Base-by-base conservation (phyloP, 1,284 basidiomycete genomes). In the Trametes hirsuta region DNA sequence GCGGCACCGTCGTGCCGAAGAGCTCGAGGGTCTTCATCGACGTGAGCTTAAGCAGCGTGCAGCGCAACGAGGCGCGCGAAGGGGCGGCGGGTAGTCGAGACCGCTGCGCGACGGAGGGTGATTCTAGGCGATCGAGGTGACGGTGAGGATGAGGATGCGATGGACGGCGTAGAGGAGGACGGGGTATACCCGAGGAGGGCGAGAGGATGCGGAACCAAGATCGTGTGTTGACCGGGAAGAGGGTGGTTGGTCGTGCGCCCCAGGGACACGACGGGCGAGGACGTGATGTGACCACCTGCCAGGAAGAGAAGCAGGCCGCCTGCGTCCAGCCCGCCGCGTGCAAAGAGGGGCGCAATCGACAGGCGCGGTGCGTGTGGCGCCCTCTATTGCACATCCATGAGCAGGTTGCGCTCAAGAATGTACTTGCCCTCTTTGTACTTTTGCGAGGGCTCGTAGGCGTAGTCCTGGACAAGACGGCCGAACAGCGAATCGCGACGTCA, bases 401-500 rank as follows among this genome's bases (percentile, higher is more conserved):
- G 88, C 70, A 95, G 82, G 71, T 93, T 93, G 71, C 93, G 90
- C 77, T 99, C 97, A 60, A 99, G 90, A 74, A 99, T 98, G 75
- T 87, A 98, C 79, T 96, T 96, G 74, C 95, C 95, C 80, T 99
- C 97, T 75, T 99, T 99, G 84, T 99, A 99, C 76, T 93, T 95
- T 81, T 99, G 96, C 12, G 86, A 83, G 8, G 81, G 72, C 71
- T 97, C 95, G 73, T 90, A 98, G 6, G 97, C 97, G 58, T 86
- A 85, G 75, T 97, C 96, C 96, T 97, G 71, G 6, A 39, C 35
- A 44, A 11, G 40, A 37, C 11, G 15, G 34, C 37, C 6, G 42
- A 35, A 36, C 44, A 15, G 40, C n/a, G 14, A 21, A 50, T 25
- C 35, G 53, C 45, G 39, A 55, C 45, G 57, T 59, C 47, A 59